Evolutionary conservation across 768 basidiomycete genomes (phyloP).

Genomic region (Boletus pseudopeckii): DNA sequence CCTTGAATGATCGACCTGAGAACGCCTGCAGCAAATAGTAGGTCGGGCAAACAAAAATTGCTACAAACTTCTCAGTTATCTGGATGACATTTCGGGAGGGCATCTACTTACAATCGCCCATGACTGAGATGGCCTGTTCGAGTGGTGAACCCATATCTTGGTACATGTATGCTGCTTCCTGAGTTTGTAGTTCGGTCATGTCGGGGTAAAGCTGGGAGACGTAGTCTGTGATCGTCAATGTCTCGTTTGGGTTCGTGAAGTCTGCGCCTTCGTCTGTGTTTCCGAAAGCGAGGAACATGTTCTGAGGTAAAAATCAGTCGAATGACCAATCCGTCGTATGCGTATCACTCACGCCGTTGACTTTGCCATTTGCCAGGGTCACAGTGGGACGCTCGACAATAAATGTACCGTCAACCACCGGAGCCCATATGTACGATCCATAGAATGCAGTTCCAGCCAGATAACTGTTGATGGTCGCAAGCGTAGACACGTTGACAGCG

Average conservation of each 20-base stretch:
- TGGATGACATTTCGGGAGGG: background rate
- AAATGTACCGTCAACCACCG: background rate
- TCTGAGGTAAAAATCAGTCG: background rate
- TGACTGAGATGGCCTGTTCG: background rate
- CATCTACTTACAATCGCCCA: background rate
- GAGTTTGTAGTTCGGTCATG: background rate
- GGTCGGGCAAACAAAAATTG: background rate
- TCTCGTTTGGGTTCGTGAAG: background rate
- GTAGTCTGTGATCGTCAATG: background rate
- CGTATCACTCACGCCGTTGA: background rate
- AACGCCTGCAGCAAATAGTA: background rate
- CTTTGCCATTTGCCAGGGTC: background rate
- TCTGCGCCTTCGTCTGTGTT: background rate
- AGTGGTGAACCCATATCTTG: background rate
- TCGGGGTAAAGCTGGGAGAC: background rate
- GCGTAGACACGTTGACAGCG: background rate
- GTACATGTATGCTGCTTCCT: background rate
- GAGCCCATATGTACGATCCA: background rate
- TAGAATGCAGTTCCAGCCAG: background rate
- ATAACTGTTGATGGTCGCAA: background rate
- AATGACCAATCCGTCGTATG: background rate
- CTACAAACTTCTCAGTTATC: background rate
- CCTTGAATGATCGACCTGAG: background rate
- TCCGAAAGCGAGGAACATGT: background rate
- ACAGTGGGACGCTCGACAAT: background rate